Conservation (phyloP, 495 filamentous ascomycete species). For the Annulohypoxylon bovei region DNA sequence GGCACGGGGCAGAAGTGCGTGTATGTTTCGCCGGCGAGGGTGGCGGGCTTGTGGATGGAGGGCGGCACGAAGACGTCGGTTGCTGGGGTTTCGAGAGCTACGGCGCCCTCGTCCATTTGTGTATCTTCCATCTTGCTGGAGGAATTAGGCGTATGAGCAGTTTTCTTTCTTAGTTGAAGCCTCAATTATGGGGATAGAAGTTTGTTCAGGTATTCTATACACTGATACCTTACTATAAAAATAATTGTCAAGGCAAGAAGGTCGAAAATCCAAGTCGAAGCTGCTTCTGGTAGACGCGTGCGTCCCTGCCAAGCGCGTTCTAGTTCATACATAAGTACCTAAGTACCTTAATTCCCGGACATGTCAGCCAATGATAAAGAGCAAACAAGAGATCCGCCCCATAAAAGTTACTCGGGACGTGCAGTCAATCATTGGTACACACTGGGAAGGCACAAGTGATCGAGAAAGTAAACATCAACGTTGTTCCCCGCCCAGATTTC, state of each 20-base stretch:
- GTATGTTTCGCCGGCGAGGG: constrained; percentile 81
- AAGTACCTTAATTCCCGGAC: not conserved
- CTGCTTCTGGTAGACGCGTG: constrained; percentile 31
- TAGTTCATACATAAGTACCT: not conserved
- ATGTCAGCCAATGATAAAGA: constrained; percentile 16
- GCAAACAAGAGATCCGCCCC: not conserved
- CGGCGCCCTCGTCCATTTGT: constrained; percentile 54
- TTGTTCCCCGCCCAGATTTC: constrained; percentile 24
- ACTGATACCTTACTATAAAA: not conserved
- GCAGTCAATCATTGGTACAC: constrained; percentile 18
- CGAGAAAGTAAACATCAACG: constrained; percentile 37
- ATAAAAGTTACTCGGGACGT: constrained; percentile 17
- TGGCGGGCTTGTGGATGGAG: constrained; percentile 68
- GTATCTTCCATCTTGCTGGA: constrained; percentile 56
- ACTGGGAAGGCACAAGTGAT: constrained; percentile 20
- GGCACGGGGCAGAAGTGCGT: constrained; percentile 83
- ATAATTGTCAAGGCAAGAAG: not conserved
- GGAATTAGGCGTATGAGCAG: not conserved
- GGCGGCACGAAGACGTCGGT: constrained; percentile 78
- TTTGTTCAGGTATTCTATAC: not conserved
- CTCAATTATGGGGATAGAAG: not conserved
- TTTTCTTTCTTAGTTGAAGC: not conserved
- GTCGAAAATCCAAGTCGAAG: constrained; percentile 6
- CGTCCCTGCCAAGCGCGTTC: constrained; percentile 20
- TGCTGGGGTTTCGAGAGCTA: constrained; percentile 65